phyloP scores from a whole-genome alignment of 805 yeast species.

The Metschnikowia vanudenii region DNA sequence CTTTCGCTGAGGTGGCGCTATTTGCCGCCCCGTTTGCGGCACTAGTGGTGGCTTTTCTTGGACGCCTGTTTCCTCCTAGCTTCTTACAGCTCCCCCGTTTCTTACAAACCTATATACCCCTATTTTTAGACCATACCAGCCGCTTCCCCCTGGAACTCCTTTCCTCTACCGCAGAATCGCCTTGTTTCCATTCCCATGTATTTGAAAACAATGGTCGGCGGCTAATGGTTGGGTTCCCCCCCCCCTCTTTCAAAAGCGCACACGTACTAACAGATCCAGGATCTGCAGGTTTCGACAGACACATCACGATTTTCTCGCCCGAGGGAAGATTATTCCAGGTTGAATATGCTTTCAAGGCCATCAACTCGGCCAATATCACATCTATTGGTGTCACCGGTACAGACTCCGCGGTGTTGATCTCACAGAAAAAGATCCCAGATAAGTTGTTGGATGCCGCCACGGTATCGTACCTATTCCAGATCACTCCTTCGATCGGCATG shows the following conservation, averaged over 20 bases:
- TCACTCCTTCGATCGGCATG: constrained; percentile 80
- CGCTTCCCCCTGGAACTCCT: no score
- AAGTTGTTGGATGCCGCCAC: constrained; percentile 85
- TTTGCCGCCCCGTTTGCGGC: no score
- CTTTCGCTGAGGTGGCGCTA: no score
- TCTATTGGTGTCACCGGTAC: constrained; percentile 85
- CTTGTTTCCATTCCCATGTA: no score
- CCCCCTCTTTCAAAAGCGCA: not conserved
- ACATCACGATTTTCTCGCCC: constrained; percentile 96
- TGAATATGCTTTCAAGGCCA: constrained; percentile 96
- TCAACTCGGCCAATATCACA: constrained; percentile 87
- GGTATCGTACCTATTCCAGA: constrained; percentile 80
- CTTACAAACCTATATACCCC: no score
- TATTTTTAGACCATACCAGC: no score
- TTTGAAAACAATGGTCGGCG: no score
- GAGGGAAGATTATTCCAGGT: constrained; percentile 98
- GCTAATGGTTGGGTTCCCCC: no score
- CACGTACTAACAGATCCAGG: constrained; percentile 47
- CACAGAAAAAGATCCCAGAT: constrained; percentile 96
- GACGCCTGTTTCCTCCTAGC: no score
- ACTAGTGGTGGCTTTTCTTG: no score
- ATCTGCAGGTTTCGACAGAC: constrained; percentile 97
- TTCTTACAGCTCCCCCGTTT: no score
- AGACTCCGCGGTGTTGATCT: constrained; percentile 81
- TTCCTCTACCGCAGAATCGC: no score